Percentiles rank a stretch among this genome's conserved stretches.
phyloP scores from a whole-genome alignment of 1,284 basidiomycete genomes.

The Anthracocystis panici-leucophaei region DNA sequence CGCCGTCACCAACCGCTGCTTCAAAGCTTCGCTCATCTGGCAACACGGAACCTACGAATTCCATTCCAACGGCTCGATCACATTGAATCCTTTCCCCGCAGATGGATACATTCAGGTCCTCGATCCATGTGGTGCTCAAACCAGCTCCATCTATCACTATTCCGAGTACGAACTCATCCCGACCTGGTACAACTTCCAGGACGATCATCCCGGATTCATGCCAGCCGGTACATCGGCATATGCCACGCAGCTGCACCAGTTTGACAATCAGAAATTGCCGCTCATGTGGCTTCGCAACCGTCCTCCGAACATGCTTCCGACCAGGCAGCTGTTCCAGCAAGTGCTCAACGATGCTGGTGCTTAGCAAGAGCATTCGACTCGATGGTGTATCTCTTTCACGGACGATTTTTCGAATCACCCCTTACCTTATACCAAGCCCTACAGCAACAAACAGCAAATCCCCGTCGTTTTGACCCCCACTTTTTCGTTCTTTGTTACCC shows the following conservation, averaged over 20 bases:
- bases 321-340: slow-evolving; percentile 58
- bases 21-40: slow-evolving; percentile 65
- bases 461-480: no score
- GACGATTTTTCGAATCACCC: neutral
- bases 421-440: no score
- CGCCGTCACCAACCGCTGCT: slow-evolving; percentile 57
- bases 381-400: slow-evolving; percentile 1
- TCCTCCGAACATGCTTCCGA: slow-evolving; percentile 66
- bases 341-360: slow-evolving; percentile 47
- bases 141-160: slow-evolving; percentile 52
- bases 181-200: slow-evolving; percentile 58
- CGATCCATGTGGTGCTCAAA: slow-evolving; percentile 58
- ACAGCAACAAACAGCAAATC: no score
- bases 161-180: slow-evolving; percentile 58
- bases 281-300: slow-evolving; percentile 54
- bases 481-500: no score
- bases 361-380: neutral
- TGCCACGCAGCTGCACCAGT: slow-evolving; percentile 53
- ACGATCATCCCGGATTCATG: slow-evolving; percentile 54
- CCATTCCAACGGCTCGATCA: slow-evolving; percentile 60
- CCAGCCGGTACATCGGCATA: slow-evolving; percentile 34
- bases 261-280: slow-evolving; percentile 52
- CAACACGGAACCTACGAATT: slow-evolving; percentile 65
- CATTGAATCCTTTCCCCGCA: slow-evolving; percentile 52
- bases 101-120: slow-evolving; percentile 65